A percentile compares a stretch with the other conserved stretches of the same genome.
phyloP scores from a whole-genome alignment of 805 yeast species.

The Ogataea sp. region DNA sequence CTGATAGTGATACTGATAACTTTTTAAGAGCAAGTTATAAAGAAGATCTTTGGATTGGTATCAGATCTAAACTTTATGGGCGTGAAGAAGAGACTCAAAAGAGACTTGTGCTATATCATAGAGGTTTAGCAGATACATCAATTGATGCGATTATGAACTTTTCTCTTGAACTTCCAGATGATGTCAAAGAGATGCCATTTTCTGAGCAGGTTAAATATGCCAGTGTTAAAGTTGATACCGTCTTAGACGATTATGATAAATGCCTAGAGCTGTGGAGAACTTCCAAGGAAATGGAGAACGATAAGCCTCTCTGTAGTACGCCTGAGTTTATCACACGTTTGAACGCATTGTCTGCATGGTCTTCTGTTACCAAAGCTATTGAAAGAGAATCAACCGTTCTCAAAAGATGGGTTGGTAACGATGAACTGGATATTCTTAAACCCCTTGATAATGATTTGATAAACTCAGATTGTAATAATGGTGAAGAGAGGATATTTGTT shows the following conservation, averaged over 20 bases:
- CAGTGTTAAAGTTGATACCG: slow-evolving; percentile 40
- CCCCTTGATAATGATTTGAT: slow-evolving; percentile 12
- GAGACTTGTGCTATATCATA: slow-evolving; percentile 54
- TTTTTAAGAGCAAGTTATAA: slow-evolving; percentile 47
- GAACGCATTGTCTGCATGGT: slow-evolving; percentile 82
- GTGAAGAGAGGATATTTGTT: too few species aligned
- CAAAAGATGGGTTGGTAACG: slow-evolving; percentile 78
- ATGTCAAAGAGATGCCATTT: slow-evolving; percentile 9
- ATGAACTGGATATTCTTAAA: slow-evolving; percentile 56
- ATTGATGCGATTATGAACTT: slow-evolving; percentile 63
- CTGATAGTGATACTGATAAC: slow-evolving; percentile 34
- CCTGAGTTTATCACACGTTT: slow-evolving; percentile 56
- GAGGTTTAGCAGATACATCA: slow-evolving; percentile 66
- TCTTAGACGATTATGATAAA: slow-evolving; percentile 55
- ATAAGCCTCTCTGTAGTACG: slow-evolving; percentile 62
- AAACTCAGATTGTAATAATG: too few species aligned
- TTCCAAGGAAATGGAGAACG: slow-evolving; percentile 65
- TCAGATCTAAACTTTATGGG: slow-evolving; percentile 74
- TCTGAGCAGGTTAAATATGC: slow-evolving; percentile 26
- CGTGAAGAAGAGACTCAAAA: slow-evolving; percentile 75
- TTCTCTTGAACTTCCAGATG: slow-evolving; percentile 39
- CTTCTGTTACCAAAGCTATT: slow-evolving; percentile 63
- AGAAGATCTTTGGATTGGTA: slow-evolving; percentile 81
- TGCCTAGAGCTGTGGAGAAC: slow-evolving; percentile 78
- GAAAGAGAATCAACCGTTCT: slow-evolving; percentile 52